A percentile compares a stretch with the other conserved stretches of the same genome.
Evolutionary conservation across 148 eudicot genomes (phyloP).

Genomic region (Chenopodium berlandieri): DNA sequence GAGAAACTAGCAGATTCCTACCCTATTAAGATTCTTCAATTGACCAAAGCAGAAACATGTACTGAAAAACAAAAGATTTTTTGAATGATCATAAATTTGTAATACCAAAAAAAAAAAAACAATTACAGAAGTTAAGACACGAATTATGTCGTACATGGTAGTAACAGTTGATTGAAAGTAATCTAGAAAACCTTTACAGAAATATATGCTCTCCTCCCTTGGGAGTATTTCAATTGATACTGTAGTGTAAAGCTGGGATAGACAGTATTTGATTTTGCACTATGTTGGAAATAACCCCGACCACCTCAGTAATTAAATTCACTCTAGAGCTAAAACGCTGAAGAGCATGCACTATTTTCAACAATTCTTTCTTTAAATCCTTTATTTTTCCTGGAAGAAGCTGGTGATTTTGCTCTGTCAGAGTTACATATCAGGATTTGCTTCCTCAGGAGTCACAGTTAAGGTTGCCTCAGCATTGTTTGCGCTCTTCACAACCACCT

Average conservation of each 20-base stretch:
- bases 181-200: not conserved
- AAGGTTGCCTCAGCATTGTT: slow-evolving; percentile 42
- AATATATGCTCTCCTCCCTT: not conserved
- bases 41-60: no score
- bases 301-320: not conserved
- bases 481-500: slow-evolving; percentile 72
- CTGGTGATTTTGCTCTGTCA: not conserved
- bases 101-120: no score
- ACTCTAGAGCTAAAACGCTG: not conserved
- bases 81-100: no score
- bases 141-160: no score
- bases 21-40: no score
- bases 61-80: no score
- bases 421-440: slow-evolving; percentile 72
- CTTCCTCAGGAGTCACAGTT: slow-evolving; percentile 84
- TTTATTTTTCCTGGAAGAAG: not conserved
- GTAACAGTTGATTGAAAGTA: no score
- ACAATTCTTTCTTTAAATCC: not conserved
- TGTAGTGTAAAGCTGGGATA: no score
- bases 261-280: no score
- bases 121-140: no score
- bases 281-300: not conserved
- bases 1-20: no score
- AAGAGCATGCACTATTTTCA: not conserved
- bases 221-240: not conserved